A percentile compares a stretch with the other conserved stretches of the same genome.
These are phyloP conservation scores for Ceratobasidium sp. DNA, from an alignment of 1,284 basidiomycete genomes.

Conservation along the genomic window DNA sequence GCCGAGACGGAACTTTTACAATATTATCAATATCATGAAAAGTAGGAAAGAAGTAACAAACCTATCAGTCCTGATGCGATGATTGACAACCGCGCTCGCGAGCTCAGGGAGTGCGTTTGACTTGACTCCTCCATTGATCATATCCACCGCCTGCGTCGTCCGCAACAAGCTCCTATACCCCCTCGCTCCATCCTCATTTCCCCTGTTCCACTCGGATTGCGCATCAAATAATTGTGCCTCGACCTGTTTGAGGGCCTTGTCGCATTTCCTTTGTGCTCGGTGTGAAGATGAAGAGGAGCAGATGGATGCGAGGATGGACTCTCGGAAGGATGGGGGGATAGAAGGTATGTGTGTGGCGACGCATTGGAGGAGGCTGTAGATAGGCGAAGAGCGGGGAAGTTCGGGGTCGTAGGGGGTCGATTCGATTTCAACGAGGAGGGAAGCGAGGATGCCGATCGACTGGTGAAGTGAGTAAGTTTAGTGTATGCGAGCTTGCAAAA, in stretches of 20 bases:
- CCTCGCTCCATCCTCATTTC: slow-evolving; percentile 7
- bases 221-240: slow-evolving; percentile 58
- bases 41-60: slow-evolving; percentile 49
- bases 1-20: slow-evolving; percentile 59
- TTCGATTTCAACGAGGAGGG: slow-evolving; percentile 67
- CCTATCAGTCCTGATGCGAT: slow-evolving; percentile 67
- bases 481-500: neutral
- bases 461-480: slow-evolving; percentile 5
- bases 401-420: slow-evolving; percentile 59
- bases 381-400: slow-evolving; percentile 58
- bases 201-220: slow-evolving; percentile 50
- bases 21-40: neutral
- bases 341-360: slow-evolving; percentile 63
- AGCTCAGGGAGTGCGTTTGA: slow-evolving; percentile 70
- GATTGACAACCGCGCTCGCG: slow-evolving; percentile 67
- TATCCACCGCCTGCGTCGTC: slow-evolving; percentile 77
- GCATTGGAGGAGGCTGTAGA: slow-evolving; percentile 58
- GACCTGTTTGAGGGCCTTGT: slow-evolving; percentile 59
- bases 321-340: too few species aligned
- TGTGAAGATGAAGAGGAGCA: slow-evolving; percentile 5
- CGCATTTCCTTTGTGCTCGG: slow-evolving; percentile 51
- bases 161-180: slow-evolving; percentile 61
- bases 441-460: slow-evolving; percentile 69
- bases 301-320: slow-evolving; percentile 51
- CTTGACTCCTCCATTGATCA: slow-evolving; percentile 75